Conservation (phyloP, 1,284 basidiomycete species). For the Peniophora sp. region DNA sequence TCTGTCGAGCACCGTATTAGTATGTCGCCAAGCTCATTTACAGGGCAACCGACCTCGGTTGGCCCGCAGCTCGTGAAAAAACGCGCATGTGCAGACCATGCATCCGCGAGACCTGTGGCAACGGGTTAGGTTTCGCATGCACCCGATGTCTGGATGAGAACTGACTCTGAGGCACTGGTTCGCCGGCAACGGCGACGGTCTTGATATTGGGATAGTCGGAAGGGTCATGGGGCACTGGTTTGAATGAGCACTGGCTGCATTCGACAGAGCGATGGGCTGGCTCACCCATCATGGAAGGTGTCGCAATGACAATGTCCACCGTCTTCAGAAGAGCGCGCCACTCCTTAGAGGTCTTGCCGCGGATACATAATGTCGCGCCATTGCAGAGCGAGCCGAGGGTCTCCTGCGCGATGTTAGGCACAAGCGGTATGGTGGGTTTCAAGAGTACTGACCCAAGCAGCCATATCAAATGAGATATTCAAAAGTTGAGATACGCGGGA, state of each 20-base stretch:
- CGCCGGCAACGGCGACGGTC: constrained; percentile 50
- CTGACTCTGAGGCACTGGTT: constrained; percentile 49
- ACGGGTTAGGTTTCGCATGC: constrained; percentile 2
- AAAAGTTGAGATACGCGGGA: constrained; percentile 49
- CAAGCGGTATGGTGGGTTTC: neutral
- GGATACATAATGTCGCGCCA: constrained; percentile 46
- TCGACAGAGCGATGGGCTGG: neutral
- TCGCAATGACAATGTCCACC: constrained; percentile 49
- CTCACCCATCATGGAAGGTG: constrained; percentile 40
- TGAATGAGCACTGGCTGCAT: neutral
- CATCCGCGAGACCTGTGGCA: constrained; percentile 40
- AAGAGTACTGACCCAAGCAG: constrained; percentile 37
- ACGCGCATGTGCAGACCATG: constrained; percentile 34
- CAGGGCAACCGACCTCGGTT: constrained; percentile 31
- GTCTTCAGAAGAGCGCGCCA: constrained; percentile 50
- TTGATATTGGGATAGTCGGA: constrained; percentile 50
- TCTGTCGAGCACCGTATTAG: constrained; percentile 21
- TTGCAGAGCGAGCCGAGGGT: constrained; percentile 48
- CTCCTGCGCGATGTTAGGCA: constrained; percentile 29
- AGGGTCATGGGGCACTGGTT: constrained; percentile 38
- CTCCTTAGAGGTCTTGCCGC: constrained; percentile 47
- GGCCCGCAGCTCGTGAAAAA: constrained; percentile 45
- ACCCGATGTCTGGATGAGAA: neutral
- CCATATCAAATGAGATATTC: constrained; percentile 58
- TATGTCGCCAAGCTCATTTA: neutral